These are phyloP conservation scores for Tephrocybe sp. DNA, from an alignment of 768 basidiomycete genomes.

Conservation along the genomic window DNA sequence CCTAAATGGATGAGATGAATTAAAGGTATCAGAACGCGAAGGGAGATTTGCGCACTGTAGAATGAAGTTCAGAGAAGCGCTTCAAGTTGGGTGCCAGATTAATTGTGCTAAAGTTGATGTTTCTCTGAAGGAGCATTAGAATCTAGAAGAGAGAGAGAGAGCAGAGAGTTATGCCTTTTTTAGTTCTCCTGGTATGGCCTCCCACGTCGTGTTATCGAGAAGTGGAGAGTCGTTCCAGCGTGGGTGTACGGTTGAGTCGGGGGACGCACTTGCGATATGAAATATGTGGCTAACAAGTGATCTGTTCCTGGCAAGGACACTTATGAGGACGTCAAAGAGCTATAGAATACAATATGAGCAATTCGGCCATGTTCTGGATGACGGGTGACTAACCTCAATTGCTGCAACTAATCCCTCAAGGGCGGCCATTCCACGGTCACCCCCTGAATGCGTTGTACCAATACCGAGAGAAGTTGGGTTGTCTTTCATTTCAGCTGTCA, in stretches of 20 bases:
- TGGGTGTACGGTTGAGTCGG: slow-evolving; percentile 54
- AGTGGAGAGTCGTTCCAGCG: slow-evolving; percentile 45
- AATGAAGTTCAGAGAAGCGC: slow-evolving; percentile 49
- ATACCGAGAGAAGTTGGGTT: slow-evolving; percentile 48
- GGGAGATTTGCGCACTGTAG: slow-evolving; percentile 34
- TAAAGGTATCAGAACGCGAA: background rate
- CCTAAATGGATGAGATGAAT: slow-evolving; percentile 22
- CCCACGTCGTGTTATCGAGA: slow-evolving; percentile 57
- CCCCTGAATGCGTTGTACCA: slow-evolving; percentile 50
- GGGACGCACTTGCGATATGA: slow-evolving; percentile 57
- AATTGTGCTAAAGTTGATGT: slow-evolving; percentile 55
- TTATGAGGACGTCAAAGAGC: slow-evolving; percentile 41
- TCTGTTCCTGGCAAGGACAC: slow-evolving; percentile 11
- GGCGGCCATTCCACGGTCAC: slow-evolving; percentile 56
- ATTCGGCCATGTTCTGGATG: background rate
- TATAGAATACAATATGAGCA: slow-evolving; percentile 11
- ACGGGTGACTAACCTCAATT: slow-evolving; percentile 48
- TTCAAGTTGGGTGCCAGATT: slow-evolving; percentile 39
- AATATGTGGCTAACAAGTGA: slow-evolving; percentile 44
- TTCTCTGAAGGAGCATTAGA: slow-evolving; percentile 38
- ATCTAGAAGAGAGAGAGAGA: background rate
- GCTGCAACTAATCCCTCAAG: slow-evolving; percentile 71
- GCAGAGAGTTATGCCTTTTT: slow-evolving; percentile 44
- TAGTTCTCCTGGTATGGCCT: slow-evolving; percentile 55
- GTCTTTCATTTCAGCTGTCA: slow-evolving; percentile 46